Conservation (phyloP, 2,329 filamentous ascomycete genomes). For the Fusarium sp. region DNA sequence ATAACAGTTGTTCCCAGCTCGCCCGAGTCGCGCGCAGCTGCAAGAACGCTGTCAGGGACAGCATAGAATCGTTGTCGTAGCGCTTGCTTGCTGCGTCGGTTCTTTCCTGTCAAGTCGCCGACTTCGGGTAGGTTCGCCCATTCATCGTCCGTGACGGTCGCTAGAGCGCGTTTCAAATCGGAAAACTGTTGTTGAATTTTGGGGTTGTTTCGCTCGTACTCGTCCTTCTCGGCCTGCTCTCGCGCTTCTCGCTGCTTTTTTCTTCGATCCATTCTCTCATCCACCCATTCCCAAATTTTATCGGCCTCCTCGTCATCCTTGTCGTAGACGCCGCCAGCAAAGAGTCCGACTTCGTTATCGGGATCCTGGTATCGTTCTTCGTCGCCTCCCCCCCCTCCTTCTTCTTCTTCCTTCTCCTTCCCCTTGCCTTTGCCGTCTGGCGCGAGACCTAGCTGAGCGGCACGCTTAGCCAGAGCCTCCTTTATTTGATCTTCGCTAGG, state of each 20-base stretch:
- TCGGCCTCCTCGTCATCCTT: conserved; percentile 98
- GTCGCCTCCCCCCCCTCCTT: conserved; percentile 73
- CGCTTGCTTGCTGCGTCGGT: conserved; percentile 86
- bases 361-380: conserved; percentile 93
- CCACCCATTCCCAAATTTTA: conserved; percentile 93
- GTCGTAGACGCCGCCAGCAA: conserved; percentile 95
- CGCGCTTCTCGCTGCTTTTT: conserved; percentile 94
- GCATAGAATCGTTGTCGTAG: conserved; percentile 91
- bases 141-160: conserved; percentile 91
- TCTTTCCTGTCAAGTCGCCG: conserved; percentile 95
- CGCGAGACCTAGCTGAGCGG: conserved; percentile 81
- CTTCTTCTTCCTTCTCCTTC: conserved; percentile 79
- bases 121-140: conserved; percentile 97
- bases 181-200: conserved; percentile 99
- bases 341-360: conserved; percentile 95
- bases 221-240: conserved; percentile 89
- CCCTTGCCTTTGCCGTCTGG: conserved; percentile 77
- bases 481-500: conserved; percentile 99
- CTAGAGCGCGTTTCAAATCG: conserved; percentile 91
- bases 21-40: conserved; percentile 82
- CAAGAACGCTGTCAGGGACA: conserved; percentile 94
- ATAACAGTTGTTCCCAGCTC: conserved; percentile 91
- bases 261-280: conserved; percentile 95
- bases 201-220: conserved; percentile 97
- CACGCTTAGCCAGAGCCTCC: conserved; percentile 93